Base-by-base conservation (phyloP, 2,329 filamentous ascomycete species). In the Ceratocystis destructans region DNA sequence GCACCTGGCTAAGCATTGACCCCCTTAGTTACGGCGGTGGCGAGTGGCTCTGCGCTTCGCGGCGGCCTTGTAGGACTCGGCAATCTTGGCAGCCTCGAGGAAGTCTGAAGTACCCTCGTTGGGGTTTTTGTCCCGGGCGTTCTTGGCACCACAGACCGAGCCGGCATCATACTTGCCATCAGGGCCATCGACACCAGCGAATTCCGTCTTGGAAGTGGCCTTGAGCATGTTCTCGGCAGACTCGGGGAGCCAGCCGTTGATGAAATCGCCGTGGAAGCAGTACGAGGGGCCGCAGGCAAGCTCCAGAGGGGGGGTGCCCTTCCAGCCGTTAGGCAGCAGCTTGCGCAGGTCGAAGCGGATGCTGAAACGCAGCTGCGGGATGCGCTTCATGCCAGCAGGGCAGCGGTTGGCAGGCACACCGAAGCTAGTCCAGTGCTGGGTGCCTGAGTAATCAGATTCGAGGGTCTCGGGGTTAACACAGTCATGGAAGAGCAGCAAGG, bases 211-310 rank as follows among this genome's bases (percentile, higher is more conserved):
- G 53, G 57, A 53, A 12, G 48, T 64, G 15, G 66, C 66, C 44
- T 64, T 61, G 10, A 67, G 53, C 62, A 67, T 50, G 25, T 67
- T 67, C 48, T 67, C 62, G 5, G 76, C 76, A 1, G 73, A 75
- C 65, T 79, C 76, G 15, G 71, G 70, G 1, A 75, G 72, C 78
- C 78, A 80, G 4, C 74, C 78, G 48, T 79, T 79, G 71, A 80
- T 78, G 64, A 80, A 79, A 69, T 80, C 78, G 2, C 78, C 77
- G 69, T 80, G 78, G 2, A 72, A 73, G 73, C 76, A 77, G 70
- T 73, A 79, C 0, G 75, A 74, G n/a, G 71, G 69, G 0, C 76
- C 76, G 66, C 74, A 78, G 0, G 78, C 73, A 0, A 79, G 73
- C 72, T 78, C 75, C 25, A 79, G 69, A 0, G 78, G 79, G 0